These are phyloP conservation scores for Colletotrichum lindemuthianum DNA, from an alignment of 2,329 filamentous ascomycete species.

Conservation along the genomic window DNA sequence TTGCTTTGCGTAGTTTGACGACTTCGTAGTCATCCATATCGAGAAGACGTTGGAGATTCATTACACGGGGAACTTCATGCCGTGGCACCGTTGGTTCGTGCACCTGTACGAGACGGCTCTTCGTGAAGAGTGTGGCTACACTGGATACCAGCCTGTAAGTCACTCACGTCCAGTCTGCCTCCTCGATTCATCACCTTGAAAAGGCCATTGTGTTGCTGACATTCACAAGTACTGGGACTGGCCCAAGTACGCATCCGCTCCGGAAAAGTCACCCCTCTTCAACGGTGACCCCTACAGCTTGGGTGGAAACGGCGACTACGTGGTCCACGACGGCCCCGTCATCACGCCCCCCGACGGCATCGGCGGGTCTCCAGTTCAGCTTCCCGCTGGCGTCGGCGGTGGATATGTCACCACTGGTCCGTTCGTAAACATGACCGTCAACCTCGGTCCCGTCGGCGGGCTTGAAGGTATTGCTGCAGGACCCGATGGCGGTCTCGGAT, in stretches of 20 bases:
- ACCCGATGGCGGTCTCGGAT: conserved; percentile 43
- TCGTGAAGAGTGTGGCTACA: no score
- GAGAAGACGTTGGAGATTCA: conserved; percentile 29
- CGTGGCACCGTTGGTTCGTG: no score
- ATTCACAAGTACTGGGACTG: conserved; percentile 48
- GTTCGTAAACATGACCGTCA: conserved; percentile 50
- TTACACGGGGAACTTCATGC: no score
- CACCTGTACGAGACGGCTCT: no score
- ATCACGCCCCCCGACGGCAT: conserved; percentile 42
- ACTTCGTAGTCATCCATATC: conserved; percentile 36
- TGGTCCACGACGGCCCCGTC: conserved; percentile 42
- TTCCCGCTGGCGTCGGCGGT: conserved; percentile 55
- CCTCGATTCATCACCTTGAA: conserved; percentile 17
- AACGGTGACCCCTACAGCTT: conserved; percentile 53
- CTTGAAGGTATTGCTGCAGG: conserved; percentile 36
- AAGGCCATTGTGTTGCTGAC: not conserved
- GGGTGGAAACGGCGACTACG: conserved; percentile 49
- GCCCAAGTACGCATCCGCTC: conserved; percentile 48
- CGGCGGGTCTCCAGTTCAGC: conserved; percentile 38
- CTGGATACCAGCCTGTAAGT: conserved; percentile 6
- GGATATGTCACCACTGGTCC: conserved; percentile 60
- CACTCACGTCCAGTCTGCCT: conserved; percentile 32
- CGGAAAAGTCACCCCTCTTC: conserved; percentile 59
- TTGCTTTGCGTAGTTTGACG: conserved; percentile 19
- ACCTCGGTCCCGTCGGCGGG: conserved; percentile 46